Base-by-base conservation (phyloP, 371 early-diverging fungal species). In the Chytridium lagenaria region DNA sequence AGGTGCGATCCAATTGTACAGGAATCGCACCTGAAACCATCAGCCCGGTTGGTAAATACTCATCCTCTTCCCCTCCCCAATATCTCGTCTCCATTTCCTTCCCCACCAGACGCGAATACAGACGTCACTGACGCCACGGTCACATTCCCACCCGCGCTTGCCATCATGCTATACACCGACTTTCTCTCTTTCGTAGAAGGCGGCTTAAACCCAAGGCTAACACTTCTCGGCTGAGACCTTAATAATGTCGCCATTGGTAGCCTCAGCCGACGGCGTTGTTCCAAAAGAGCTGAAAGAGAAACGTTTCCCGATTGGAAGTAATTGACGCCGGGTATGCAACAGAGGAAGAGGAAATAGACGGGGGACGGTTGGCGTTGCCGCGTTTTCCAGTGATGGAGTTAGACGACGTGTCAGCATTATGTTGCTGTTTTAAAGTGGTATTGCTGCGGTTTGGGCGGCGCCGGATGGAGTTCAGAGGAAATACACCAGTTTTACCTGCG, bases 201-300 rank as follows among this genome's bases (percentile, higher is more conserved):
- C 23, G 61, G 61, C 30, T 33, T 34, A 34, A 34, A 61, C 26
- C 61, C 61, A 3, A 61, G 36, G 36, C 61, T 61, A 3, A 61
- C 12, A 23, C 61, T 61, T 15, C 61, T 3, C 38, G 67, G 49
- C 26, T 66, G 67, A 2, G 67, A 10, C 28, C 50, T 7, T 44
- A 44, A 10, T 15, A 39, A 40, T 15, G 50, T 66, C 44, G 30
- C 40, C 2, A 38, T 16, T 26, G 3, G 3, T 10, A n/a, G 44
- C 31, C n/a, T 37, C 38, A 10, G 44, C 67, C 2, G 67, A 37
- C 30, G 67, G 67, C 67, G 67, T 39, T 23, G 67, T 66, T 10
- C 67, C 67, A 12, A 19, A 40, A 44, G 40, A 66, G 10, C 15
- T 15, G 57, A 30, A 44, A 7, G 44, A 44, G 36, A 34, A 61